These are phyloP conservation scores for Colletotrichum sp. DNA, from an alignment of 2,329 filamentous ascomycete genomes.

Conservation along the genomic window DNA sequence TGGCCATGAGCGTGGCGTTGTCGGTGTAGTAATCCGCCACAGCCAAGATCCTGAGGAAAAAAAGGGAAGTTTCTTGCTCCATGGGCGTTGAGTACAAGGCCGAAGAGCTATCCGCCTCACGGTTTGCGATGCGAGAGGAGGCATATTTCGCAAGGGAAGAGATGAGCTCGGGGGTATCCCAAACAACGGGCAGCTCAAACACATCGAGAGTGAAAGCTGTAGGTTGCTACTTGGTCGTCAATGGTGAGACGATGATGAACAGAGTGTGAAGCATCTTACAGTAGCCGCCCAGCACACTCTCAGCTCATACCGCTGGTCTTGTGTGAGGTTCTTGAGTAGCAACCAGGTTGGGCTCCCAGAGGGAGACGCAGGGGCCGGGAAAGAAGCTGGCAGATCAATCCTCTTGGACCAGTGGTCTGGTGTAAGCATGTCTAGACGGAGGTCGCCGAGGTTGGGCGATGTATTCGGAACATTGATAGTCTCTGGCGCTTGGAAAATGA, in stretches of 20 bases:
- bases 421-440: conserved; percentile 70
- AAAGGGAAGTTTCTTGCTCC: conserved; percentile 47
- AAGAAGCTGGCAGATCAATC: conserved; percentile 69
- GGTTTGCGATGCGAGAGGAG: conserved; percentile 45
- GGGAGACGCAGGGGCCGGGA: conserved; percentile 60
- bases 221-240: conserved; percentile 70
- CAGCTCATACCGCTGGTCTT: conserved; percentile 84
- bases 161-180: conserved; percentile 66
- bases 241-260: neutral
- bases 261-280: conserved; percentile 57
- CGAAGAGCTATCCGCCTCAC: neutral
- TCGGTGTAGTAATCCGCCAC: conserved; percentile 86
- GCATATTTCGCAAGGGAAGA: conserved; percentile 70
- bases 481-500: conserved; percentile 80
- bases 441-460: conserved; percentile 60
- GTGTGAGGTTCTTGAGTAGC: conserved; percentile 72
- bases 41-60: conserved; percentile 77
- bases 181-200: conserved; percentile 65
- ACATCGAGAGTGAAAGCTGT: conserved; percentile 77
- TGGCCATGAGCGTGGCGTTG: conserved; percentile 75
- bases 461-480: conserved; percentile 59
- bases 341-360: conserved; percentile 77
- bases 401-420: conserved; percentile 61
- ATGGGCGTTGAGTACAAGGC: neutral
- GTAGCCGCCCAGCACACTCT: conserved; percentile 93